Evolutionary conservation across 2,329 filamentous ascomycete genomes (phyloP).

Genomic region (Colletotrichum siamense): DNA sequence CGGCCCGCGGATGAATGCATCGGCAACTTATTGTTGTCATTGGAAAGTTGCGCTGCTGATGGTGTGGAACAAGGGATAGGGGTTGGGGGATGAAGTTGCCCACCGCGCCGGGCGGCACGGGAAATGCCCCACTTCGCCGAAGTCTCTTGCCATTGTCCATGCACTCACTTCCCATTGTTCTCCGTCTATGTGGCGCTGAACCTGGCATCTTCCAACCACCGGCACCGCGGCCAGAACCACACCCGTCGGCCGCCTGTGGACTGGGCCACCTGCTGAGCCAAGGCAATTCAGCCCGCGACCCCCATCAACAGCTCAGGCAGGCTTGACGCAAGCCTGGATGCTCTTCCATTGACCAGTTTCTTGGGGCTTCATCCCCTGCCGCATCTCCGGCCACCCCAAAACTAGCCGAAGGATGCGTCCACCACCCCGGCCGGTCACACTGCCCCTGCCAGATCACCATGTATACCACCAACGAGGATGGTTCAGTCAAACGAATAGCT

Average conservation of each 20-base stretch:
- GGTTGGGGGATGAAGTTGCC: neutral
- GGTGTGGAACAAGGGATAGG: neutral
- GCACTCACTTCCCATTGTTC: constrained; percentile 14
- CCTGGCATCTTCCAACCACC: neutral
- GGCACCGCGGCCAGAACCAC: neutral
- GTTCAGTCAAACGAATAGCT: neutral
- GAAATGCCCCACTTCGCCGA: neutral
- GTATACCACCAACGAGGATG: neutral
- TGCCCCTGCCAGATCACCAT: neutral
- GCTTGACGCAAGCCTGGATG: neutral
- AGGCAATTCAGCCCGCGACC: neutral
- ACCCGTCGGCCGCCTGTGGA: neutral
- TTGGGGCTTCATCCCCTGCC: neutral
- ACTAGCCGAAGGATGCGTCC: neutral
- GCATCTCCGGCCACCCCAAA: neutral
- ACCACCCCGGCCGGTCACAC: neutral
- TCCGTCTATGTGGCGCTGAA: neutral
- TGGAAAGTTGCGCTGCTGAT: neutral
- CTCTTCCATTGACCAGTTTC: neutral
- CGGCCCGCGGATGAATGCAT: neutral
- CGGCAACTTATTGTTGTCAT: neutral
- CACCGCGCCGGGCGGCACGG: neutral
- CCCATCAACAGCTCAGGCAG: neutral
- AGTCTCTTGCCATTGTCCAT: constrained; percentile 1
- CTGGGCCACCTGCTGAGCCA: neutral